Base-by-base conservation (phyloP, 164 flowering plant species). In the Saururus chinensis region DNA sequence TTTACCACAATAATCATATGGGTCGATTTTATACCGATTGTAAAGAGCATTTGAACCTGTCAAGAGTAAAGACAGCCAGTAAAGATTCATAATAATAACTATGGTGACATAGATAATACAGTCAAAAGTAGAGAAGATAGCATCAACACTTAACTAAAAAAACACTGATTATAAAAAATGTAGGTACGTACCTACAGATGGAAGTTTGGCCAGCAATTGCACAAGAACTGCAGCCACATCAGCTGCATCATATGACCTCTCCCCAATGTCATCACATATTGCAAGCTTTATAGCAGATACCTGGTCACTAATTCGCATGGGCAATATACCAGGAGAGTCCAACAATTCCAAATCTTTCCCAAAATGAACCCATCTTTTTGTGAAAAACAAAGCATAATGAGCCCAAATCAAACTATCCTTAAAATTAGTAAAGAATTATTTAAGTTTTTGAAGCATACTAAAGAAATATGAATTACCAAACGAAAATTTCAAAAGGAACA, bases 231-330 rank as follows among this genome's bases (percentile, higher is more conserved):
- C 91, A 63, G 97, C 99, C 69, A 95, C 92, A 80, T 95, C 99
- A 66, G 75, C 65, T 51, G 74, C 72, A 82, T 82, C 81, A 73
- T 95, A 95, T 56, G 97, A 87, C 74, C 87, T 88, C 81, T 95
- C 99, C 58, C 99, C 99, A 71, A 91, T 91, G 80, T 95, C 99
- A 75, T 95, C 97, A 71, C 97, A 91, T 24, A 95, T 87, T 24
- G 96, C 99, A 68, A 95, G 91, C 79, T 95, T 95, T 74, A 95
- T 79, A 35, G 99, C 97, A 57, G 96, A 84, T 41, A 82, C 61
- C 71, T 91, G 97, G 71, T 95, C 99, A 75, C 86, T 84, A 53
- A 95, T 87, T 62, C 95, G 74, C 99, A 95, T 91, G 53, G 99
- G 99, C 40, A 95, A 59, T 57, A 95, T 82, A 52, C 99, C 99